Conservation (phyloP, 345 rosid genomes). For the Nephelium lappaceum region DNA sequence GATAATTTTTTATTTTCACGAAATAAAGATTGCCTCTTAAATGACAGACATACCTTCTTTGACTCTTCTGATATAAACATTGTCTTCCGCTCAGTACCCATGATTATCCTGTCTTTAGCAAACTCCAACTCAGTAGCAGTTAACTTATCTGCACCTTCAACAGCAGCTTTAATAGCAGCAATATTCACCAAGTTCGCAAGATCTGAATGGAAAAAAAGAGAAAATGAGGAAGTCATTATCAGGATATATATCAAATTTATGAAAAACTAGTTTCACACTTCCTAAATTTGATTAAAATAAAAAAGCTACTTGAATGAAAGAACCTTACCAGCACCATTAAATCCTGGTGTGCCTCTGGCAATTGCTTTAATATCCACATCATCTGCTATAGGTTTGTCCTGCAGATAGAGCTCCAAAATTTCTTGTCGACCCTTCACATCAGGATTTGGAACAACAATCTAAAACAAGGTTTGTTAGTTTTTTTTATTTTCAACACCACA, state of each 20-base stretch:
- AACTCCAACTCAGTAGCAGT: constrained; percentile 77
- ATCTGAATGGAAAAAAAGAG: constrained; percentile 49
- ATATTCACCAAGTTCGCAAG: constrained; percentile 94
- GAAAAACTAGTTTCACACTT: not conserved
- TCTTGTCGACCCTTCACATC: constrained; percentile 95
- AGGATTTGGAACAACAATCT: constrained; percentile 97
- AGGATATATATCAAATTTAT: constrained; percentile 3
- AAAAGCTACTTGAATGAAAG: constrained; percentile 10
- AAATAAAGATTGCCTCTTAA: not conserved
- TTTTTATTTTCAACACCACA: not conserved
- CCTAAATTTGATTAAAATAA: not conserved
- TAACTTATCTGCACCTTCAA: constrained; percentile 88
- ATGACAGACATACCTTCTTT: constrained; percentile 65
- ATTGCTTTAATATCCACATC: constrained; percentile 88
- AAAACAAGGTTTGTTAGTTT: constrained; percentile 36
- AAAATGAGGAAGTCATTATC: constrained; percentile 12
- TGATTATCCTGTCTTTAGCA: constrained; percentile 90
- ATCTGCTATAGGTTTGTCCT: constrained; percentile 87
- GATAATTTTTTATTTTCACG: not conserved
- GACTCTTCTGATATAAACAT: constrained; percentile 97
- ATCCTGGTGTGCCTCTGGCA: constrained; percentile 99
- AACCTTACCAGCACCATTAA: constrained; percentile 91
- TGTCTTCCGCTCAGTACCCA: constrained; percentile 98
- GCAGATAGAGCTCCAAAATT: constrained; percentile 93
- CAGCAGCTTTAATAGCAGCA: constrained; percentile 99